Conservation (phyloP, 2,329 filamentous ascomycete species). For the Dactylonectria macrodidyma region DNA sequence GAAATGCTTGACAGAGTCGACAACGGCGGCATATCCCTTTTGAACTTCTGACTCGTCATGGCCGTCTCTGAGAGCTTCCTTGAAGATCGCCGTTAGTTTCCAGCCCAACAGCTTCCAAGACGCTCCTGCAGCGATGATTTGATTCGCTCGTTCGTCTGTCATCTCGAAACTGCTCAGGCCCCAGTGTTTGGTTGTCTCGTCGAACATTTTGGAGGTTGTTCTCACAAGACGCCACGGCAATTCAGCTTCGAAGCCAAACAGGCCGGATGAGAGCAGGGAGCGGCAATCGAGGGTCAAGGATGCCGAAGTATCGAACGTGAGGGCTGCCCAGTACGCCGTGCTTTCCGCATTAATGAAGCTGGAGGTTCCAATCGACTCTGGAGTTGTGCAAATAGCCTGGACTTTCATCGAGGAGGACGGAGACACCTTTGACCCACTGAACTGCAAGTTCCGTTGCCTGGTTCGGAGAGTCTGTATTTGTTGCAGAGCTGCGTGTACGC, state of each 20-base stretch:
- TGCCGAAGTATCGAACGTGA: constrained; percentile 59
- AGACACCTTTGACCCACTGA: constrained; percentile 58
- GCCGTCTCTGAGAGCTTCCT: constrained; percentile 51
- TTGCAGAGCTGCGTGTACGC: constrained; percentile 58
- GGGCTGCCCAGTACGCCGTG: constrained; percentile 58
- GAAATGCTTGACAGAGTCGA: constrained; percentile 48
- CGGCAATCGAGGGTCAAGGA: constrained; percentile 59
- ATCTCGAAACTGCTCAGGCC: constrained; percentile 44
- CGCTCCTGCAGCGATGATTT: constrained; percentile 48
- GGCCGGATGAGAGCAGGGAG: constrained; percentile 56
- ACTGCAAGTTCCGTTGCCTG: constrained; percentile 57
- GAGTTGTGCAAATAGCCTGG: constrained; percentile 40
- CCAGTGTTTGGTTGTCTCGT: constrained; percentile 47
- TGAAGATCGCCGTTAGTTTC: constrained; percentile 52
- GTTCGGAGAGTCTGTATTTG: constrained; percentile 58
- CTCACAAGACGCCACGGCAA: constrained; percentile 49
- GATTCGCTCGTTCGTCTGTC: constrained; percentile 51
- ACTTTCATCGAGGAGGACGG: constrained; percentile 39
- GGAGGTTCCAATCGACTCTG: constrained; percentile 47
- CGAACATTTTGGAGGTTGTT: constrained; percentile 48
- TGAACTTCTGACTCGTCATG: constrained; percentile 51
- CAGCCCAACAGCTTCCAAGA: constrained; percentile 52
- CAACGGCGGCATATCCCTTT: constrained; percentile 44
- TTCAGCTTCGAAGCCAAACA: constrained; percentile 52
- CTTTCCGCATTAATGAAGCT: constrained; percentile 56